These are phyloP conservation scores for Grammothele lineata DNA, from an alignment of 768 basidiomycete species.

Conservation along the genomic window DNA sequence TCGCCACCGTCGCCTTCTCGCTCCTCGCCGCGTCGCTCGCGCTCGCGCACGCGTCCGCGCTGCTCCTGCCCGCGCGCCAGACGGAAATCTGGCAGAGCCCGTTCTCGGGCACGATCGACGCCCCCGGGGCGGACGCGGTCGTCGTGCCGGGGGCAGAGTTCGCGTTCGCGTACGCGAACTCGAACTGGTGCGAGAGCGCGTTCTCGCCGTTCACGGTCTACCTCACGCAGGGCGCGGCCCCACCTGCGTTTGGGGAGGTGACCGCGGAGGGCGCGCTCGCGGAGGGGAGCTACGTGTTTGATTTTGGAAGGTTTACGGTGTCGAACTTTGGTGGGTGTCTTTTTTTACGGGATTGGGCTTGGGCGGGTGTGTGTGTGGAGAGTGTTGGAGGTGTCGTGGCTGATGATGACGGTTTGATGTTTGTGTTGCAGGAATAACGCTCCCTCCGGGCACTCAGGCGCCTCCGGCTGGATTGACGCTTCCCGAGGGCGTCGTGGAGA, in stretches of 20 bases:
- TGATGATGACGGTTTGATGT: no score
- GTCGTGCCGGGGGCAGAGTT: slow-evolving; percentile 9
- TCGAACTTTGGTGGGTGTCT: slow-evolving; percentile 10
- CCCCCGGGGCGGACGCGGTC: slow-evolving; percentile 3
- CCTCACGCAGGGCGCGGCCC: slow-evolving; percentile 9
- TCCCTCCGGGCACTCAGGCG: background rate
- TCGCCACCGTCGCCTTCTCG: slow-evolving; percentile 10
- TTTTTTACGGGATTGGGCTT: no score
- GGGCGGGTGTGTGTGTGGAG: no score
- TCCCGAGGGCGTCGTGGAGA: slow-evolving; percentile 3
- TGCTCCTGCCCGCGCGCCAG: slow-evolving; percentile 10
- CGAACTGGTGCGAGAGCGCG: slow-evolving; percentile 15
- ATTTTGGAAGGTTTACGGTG: slow-evolving; percentile 17
- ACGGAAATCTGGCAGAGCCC: slow-evolving; percentile 13
- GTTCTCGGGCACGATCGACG: slow-evolving; percentile 12
- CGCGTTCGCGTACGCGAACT: slow-evolving; percentile 13
- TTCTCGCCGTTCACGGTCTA: slow-evolving; percentile 18
- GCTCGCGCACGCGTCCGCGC: slow-evolving; percentile 4
- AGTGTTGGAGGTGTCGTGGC: no score
- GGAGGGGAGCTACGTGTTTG: slow-evolving; percentile 11
- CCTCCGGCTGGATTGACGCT: slow-evolving; percentile 14
- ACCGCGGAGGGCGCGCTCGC: slow-evolving; percentile 12
- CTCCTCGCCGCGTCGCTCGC: slow-evolving; percentile 1
- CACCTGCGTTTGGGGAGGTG: slow-evolving; percentile 14
- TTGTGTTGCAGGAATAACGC: slow-evolving; percentile 11